These are phyloP conservation scores for Rachicladosporium sp. DNA, from an alignment of 2,329 filamentous ascomycete genomes.

Conservation along the genomic window DNA sequence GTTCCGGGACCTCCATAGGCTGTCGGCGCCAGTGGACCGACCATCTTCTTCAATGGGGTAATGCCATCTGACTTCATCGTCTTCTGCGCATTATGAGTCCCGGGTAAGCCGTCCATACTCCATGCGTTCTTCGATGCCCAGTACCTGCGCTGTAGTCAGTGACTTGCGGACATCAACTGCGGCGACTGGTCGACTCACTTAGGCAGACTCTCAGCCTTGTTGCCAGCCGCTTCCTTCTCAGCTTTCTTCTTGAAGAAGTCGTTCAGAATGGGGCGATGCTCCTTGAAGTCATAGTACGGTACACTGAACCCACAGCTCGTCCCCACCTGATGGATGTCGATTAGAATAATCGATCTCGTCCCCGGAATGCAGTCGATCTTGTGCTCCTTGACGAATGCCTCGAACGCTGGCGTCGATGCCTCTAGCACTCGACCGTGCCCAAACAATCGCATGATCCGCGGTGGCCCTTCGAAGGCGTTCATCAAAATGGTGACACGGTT, in stretches of 20 bases:
- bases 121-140: constrained; percentile 34
- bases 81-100: constrained; percentile 28
- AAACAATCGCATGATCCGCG: constrained; percentile 32
- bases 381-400: constrained; percentile 22
- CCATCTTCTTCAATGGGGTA: constrained; percentile 32
- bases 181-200: constrained; percentile 12
- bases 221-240: constrained; percentile 22
- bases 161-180: neutral
- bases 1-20: neutral
- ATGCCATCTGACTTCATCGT: constrained; percentile 26
- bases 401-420: constrained; percentile 23
- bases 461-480: constrained; percentile 30
- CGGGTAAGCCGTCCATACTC: constrained; percentile 33
- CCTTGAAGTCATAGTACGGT: constrained; percentile 33
- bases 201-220: constrained; percentile 30
- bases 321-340: constrained; percentile 33
- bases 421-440: constrained; percentile 28
- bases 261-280: constrained; percentile 27
- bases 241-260: constrained; percentile 30
- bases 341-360: constrained; percentile 27
- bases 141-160: constrained; percentile 19
- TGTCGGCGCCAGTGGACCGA: constrained; percentile 16
- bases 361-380: constrained; percentile 26
- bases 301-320: constrained; percentile 32
- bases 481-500: constrained; percentile 32